Evolutionary conservation across 192 early-diverging fungal species (phyloP).

Genomic region (Coemansia sp.): DNA sequence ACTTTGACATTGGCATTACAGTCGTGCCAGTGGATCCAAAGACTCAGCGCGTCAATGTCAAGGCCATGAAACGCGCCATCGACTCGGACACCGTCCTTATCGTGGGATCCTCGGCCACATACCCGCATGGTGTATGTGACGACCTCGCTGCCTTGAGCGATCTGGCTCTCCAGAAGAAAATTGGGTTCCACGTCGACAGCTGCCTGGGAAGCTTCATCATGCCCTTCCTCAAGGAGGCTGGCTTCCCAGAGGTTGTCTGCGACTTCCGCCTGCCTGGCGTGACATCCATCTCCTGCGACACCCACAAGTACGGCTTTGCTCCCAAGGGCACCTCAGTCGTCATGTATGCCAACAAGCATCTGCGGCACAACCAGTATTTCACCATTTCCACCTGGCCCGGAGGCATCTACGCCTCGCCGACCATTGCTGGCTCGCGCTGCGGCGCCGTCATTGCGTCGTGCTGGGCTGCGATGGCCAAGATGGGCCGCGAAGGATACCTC

Average conservation of each 20-base stretch:
- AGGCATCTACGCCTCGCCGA: slow-evolving; percentile 93
- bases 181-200: slow-evolving; percentile 93
- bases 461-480: slow-evolving; percentile 89
- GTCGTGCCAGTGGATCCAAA: slow-evolving; percentile 79
- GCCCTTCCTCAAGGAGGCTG: slow-evolving; percentile 91
- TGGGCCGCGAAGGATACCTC: slow-evolving; percentile 87
- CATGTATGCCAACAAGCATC: slow-evolving; percentile 79
- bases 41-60: slow-evolving; percentile 75
- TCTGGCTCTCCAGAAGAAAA: slow-evolving; percentile 75
- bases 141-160: slow-evolving; percentile 77
- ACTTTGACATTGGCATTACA: slow-evolving; percentile 87
- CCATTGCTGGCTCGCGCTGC: slow-evolving; percentile 83
- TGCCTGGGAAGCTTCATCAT: slow-evolving; percentile 95
- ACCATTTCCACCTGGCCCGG: slow-evolving; percentile 89
- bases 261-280: slow-evolving; percentile 92
- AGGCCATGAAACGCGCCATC: slow-evolving; percentile 75
- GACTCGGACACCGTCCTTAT: slow-evolving; percentile 90
- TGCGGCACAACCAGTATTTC: slow-evolving; percentile 93
- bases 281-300: slow-evolving; percentile 93
- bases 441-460: slow-evolving; percentile 95
- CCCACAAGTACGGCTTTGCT: slow-evolving; percentile 99
- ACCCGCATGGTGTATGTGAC: slow-evolving; percentile 91
- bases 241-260: slow-evolving; percentile 75
- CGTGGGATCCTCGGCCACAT: slow-evolving; percentile 88
- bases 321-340: slow-evolving; percentile 96